These are phyloP conservation scores for Stellera chamaejasme DNA, from an alignment of 345 rosid species.

Conservation along the genomic window DNA sequence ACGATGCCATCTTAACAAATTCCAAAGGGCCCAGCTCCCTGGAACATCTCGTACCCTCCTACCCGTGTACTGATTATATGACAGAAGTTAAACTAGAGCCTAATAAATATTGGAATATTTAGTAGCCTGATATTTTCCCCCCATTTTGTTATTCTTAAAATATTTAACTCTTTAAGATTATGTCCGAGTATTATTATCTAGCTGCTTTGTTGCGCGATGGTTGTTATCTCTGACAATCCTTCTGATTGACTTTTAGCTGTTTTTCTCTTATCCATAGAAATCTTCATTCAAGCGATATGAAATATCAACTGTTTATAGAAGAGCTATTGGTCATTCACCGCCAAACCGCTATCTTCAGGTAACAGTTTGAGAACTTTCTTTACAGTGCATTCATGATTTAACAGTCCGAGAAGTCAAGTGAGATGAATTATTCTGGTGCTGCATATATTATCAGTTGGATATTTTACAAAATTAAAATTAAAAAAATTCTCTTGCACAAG, in stretches of 20 bases:
- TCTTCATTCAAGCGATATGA: conserved; percentile 83
- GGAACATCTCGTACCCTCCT: no score
- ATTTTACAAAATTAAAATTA: no score
- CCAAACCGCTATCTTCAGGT: conserved; percentile 93
- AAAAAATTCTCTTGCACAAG: no score
- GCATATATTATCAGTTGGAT: not conserved
- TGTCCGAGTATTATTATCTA: no score
- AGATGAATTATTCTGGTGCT: not conserved
- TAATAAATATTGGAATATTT: no score
- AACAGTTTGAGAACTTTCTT: not conserved
- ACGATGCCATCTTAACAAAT: no score
- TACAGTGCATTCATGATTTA: not conserved
- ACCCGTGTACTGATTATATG: no score
- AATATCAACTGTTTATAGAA: conserved; percentile 72
- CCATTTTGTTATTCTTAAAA: not conserved
- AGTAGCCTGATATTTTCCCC: not conserved
- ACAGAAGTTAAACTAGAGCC: no score
- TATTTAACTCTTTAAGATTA: not conserved
- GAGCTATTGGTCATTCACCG: conserved; percentile 92
- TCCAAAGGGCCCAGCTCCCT: no score
- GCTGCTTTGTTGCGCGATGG: no score
- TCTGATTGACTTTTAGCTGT: no score
- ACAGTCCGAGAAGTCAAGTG: not conserved
- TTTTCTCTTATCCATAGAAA: conserved; percentile 43
- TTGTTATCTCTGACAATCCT: no score